phyloP scores from a whole-genome alignment of 768 basidiomycete species.

The Hygrophoropsis aurantiaca region DNA sequence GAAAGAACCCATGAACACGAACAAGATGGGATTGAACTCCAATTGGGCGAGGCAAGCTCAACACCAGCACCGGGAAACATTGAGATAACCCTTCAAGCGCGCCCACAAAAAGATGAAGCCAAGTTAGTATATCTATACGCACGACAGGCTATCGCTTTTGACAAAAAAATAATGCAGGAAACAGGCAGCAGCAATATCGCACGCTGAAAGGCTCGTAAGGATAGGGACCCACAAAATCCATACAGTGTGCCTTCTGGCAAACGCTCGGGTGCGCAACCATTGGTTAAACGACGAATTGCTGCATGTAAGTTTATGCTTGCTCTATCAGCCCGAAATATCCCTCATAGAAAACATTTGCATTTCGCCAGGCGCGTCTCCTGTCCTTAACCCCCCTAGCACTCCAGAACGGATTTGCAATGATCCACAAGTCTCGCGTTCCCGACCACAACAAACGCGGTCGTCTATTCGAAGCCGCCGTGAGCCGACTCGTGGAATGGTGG shows the following conservation, averaged over 20 bases:
- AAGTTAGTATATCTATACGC: constrained; percentile 43
- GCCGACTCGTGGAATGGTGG: constrained; percentile 86
- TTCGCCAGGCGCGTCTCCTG: constrained; percentile 75
- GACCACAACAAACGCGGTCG: constrained; percentile 81
- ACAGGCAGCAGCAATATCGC: constrained; percentile 39
- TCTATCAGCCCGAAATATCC: background rate
- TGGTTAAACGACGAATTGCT: constrained; percentile 84
- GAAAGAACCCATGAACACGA: constrained; percentile 17
- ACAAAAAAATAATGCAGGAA: constrained; percentile 41
- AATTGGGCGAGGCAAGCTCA: constrained; percentile 19
- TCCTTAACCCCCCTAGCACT: constrained; percentile 81
- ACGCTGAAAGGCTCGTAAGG: constrained; percentile 70
- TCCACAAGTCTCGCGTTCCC: constrained; percentile 78
- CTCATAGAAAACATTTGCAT: constrained; percentile 10
- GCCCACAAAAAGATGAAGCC: constrained; percentile 34
- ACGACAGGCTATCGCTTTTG: background rate
- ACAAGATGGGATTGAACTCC: constrained; percentile 23
- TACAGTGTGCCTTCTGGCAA: constrained; percentile 75
- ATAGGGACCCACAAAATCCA: constrained; percentile 90
- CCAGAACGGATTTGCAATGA: constrained; percentile 78
- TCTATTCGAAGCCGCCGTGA: constrained; percentile 82
- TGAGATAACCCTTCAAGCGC: constrained; percentile 69
- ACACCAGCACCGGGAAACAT: constrained; percentile 51
- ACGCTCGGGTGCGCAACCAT: constrained; percentile 71
- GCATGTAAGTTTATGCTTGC: constrained; percentile 59